Percentiles rank a stretch among this genome's conserved stretches.
phyloP scores from a whole-genome alignment of 164 flowering plant genomes.

The Vitis labrusca region DNA sequence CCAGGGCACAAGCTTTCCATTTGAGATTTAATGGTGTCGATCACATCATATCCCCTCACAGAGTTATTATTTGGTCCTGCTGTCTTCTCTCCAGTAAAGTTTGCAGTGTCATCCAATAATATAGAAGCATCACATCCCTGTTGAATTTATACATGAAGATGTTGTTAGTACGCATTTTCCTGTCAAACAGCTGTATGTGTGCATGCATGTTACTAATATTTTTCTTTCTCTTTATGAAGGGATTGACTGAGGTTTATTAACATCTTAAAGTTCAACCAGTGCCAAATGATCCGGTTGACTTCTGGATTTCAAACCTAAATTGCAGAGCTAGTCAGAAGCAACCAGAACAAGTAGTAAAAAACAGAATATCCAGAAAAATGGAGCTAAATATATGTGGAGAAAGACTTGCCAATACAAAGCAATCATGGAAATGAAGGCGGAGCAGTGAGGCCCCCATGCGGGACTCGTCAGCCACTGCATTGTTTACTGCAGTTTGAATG shows the following conservation, averaged over 20 bases:
- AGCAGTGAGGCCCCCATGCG: slow-evolving; percentile 34
- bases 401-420: slow-evolving; percentile 31
- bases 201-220: too few relatives aligned
- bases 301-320: too few relatives aligned
- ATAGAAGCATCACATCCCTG: slow-evolving; percentile 48
- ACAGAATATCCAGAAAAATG: not conserved
- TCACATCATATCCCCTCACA: slow-evolving; percentile 37
- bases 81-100: slow-evolving; percentile 34
- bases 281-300: too few relatives aligned
- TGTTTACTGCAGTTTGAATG: too few relatives aligned
- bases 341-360: too few relatives aligned
- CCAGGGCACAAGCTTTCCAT: slow-evolving; percentile 39
- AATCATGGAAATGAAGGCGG: slow-evolving; percentile 31
- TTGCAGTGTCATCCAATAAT: slow-evolving; percentile 31
- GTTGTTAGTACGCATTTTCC: too few relatives aligned
- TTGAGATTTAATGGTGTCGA: slow-evolving; percentile 32
- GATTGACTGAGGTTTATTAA: too few relatives aligned
- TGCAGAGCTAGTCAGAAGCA: too few relatives aligned
- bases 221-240: too few relatives aligned
- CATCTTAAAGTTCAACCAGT: too few relatives aligned
- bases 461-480: slow-evolving; percentile 9
- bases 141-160: not conserved
- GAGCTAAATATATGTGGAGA: not conserved
- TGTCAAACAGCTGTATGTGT: too few relatives aligned
- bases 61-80: slow-evolving; percentile 28